A percentile compares a stretch with the other conserved stretches of the same genome.
These are phyloP conservation scores for Alternaria ethzedia DNA, from an alignment of 2,329 filamentous ascomycete species.

Conservation along the genomic window DNA sequence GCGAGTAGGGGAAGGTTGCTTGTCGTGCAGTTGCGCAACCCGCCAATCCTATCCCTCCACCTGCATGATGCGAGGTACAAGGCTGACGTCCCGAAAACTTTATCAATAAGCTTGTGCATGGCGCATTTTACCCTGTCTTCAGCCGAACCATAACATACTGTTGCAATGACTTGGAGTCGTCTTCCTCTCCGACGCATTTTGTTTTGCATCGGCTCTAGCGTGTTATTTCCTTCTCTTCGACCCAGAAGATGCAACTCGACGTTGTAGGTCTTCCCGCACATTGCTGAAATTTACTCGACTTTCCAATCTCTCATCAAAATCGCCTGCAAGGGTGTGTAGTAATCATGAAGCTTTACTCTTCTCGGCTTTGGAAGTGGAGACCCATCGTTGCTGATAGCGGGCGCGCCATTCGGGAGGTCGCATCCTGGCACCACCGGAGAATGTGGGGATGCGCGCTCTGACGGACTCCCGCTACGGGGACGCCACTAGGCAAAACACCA, in stretches of 20 bases:
- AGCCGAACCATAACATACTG: neutral
- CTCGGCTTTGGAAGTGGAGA: slow-evolving; percentile 19
- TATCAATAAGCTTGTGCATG: neutral
- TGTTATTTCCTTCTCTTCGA: neutral
- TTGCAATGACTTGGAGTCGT: neutral
- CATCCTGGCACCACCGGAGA: slow-evolving; percentile 10
- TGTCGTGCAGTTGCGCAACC: neutral
- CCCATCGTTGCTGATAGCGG: slow-evolving; percentile 7
- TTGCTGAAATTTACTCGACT: neutral
- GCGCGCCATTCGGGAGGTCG: slow-evolving; percentile 1
- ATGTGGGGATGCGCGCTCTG: slow-evolving; percentile 20
- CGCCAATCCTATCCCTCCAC: neutral
- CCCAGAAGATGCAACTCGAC: neutral
- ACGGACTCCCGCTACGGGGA: neutral
- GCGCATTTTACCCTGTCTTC: neutral
- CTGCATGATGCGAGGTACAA: neutral
- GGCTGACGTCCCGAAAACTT: neutral
- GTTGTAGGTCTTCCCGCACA: neutral
- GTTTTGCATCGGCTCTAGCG: neutral
- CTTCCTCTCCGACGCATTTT: neutral
- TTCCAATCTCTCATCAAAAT: neutral
- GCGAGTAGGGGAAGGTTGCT: neutral
- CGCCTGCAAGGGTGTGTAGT: neutral
- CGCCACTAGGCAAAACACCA: neutral
- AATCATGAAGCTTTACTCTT: slow-evolving; percentile 1